Evolutionary conservation across 2,329 filamentous ascomycete species (phyloP), one percentile per base, ranked within the genome.

Genomic region (Graphilbum fragrans): DNA sequence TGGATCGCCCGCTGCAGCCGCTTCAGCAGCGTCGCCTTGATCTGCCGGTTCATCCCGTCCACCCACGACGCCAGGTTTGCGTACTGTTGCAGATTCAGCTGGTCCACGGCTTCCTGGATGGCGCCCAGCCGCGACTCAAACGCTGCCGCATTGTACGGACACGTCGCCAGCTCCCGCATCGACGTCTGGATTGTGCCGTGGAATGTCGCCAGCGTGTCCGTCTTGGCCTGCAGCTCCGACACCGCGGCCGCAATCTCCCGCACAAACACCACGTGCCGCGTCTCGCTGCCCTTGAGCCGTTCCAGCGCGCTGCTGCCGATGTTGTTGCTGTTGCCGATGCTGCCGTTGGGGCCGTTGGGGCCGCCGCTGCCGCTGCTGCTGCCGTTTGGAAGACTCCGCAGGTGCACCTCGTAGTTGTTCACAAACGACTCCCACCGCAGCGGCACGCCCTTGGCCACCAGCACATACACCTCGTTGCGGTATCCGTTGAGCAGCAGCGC

Each of bases 351-450:
- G 35, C 19, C 35, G 17, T 19, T 21, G 18, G 11, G 19, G 8
- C 32, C 36, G 3, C 35, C 40, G 4, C 37, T 27, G 47, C 73
- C 61, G 53, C 83, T 72, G 32, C 32, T 17, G 17, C 48, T 72
- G 29, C 29, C 29, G n/a, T 7, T 27, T 60, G 71, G 48, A 59
- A 67, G 53, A 74, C 75, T 49, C 78, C 82, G 82, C 48, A 88
- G 77, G 51, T 88, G 88, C 25, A 95, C 71, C 58, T 98, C 92
- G 58, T 95, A 95, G 2, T 87, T 88, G 58, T 95, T 90, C 41
- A 98, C 86, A 53, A 99, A 96, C 0, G 92, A 94, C 55, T 98
- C 92, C 92, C 92, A 99, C 53, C 87, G 80, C 22, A 98, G 65
- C 1, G 86, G 86, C 23, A 96, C 74, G 45, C 93, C 92, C 60